Percentiles rank a stretch among this genome's conserved stretches.
These are phyloP conservation scores for Erodium maritimum DNA, from an alignment of 345 rosid genomes.

Conservation along the genomic window DNA sequence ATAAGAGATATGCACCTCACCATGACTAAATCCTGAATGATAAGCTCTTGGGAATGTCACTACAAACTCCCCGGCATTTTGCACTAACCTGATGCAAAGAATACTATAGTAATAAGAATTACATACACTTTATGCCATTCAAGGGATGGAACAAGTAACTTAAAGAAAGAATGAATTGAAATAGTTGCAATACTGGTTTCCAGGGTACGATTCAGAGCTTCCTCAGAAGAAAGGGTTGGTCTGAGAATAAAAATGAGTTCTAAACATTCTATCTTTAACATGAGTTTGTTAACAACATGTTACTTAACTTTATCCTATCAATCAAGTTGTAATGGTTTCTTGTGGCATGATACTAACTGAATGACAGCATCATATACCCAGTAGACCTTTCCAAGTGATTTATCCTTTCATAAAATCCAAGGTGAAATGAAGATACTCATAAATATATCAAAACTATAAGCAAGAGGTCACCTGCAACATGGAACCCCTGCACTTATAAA, in stretches of 20 bases:
- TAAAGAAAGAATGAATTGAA: too few relatives aligned
- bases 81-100: conserved; percentile 59
- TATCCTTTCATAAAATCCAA: too few relatives aligned
- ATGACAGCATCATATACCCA: not conserved
- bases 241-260: too few relatives aligned
- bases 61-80: conserved; percentile 88
- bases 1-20: conserved; percentile 25
- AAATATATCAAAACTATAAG: conserved; percentile 15
- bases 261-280: too few relatives aligned
- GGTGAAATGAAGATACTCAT: not conserved
- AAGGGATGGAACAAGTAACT: too few relatives aligned
- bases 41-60: conserved; percentile 98
- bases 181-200: too few relatives aligned
- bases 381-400: not conserved
- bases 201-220: too few relatives aligned
- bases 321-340: not conserved
- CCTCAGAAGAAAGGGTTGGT: too few relatives aligned
- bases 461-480: conserved; percentile 74
- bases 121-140: not conserved
- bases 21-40: conserved; percentile 98
- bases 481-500: conserved; percentile 82
- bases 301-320: too few relatives aligned
- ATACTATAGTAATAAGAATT: not conserved
- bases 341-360: not conserved
- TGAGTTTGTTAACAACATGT: too few relatives aligned